Evolutionary conservation across 139 green algal species (phyloP), one percentile per base, ranked within the genome.

Genomic region (Chlamydomonas sp.): DNA sequence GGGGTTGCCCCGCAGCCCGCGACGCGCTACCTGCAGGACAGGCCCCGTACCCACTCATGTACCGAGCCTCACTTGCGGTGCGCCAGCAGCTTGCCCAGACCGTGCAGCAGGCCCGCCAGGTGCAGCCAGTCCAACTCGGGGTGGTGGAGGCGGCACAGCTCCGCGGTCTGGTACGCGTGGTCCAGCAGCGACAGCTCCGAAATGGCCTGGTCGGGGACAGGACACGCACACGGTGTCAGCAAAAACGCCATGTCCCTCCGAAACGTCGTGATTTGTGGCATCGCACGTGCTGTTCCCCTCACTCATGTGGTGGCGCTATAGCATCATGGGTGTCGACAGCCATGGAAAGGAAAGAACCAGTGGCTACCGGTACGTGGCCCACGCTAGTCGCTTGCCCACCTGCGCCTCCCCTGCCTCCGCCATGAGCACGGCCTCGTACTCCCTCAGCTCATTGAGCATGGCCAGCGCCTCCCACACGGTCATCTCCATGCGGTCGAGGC

Each of bases 81-180:
- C n/a, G 93, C 91, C 76, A 98, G 93, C 85, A 98, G 91, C 90
- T 97, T 98, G 78, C 96, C 96, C 63, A 98, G 90, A 58, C 92
- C 89, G 78, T 97, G 95, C 7, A 98, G 92, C 64, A 98, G 92
- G 59, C 96, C 96, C 60, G 96, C 94, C 63, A 99, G 86, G 60
- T 95, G 93, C 91, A 98, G 92, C 94, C 94, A 98, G 75, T 97
- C 94, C 79, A 95, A 90, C 9, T 97, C 92, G 1, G 96, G 96
- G 85, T 95, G 94, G 4, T 92, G 92, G 8, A 92, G 84, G 4
- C 94, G 87, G 88, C 96, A 97, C 61, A 94, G 88, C 92, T 98
- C 95, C 4, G 96, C 96, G 57, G 91, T 93, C 80, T 97, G 93
- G n/a, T 96, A 78, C 16, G 96, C 92, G 76, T 98, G 95, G 71